phyloP scores from a whole-genome alignment of 2,329 filamentous ascomycete species.

The Penicillium sp. region DNA sequence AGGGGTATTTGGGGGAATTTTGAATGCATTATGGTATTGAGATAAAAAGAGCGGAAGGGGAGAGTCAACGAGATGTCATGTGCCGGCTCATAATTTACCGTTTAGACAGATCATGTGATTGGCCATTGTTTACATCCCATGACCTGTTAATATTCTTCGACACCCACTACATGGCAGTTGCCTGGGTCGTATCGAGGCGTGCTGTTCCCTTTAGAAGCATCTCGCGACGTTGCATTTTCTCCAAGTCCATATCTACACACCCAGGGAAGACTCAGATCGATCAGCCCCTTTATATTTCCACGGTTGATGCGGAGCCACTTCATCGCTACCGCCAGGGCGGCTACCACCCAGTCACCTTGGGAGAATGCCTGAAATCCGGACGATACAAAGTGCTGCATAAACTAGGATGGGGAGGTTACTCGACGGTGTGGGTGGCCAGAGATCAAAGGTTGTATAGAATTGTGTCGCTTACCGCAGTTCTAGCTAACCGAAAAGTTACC shows the following conservation, averaged over 20 bases:
- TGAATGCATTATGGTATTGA: not conserved
- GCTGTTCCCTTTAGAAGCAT: not conserved
- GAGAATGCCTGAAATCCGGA: conserved; percentile 26
- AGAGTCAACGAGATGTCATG: not conserved
- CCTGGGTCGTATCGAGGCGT: not conserved
- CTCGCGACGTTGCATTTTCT: not conserved
- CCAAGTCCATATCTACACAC: not conserved
- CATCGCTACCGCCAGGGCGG: conserved; percentile 29
- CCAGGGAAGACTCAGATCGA: conserved; percentile 3
- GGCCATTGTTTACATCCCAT: not conserved
- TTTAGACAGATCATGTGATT: not conserved
- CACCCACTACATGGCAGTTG: not conserved
- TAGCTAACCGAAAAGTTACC: conserved; percentile 18
- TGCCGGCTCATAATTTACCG: not conserved
- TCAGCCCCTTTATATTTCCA: conserved; percentile 7
- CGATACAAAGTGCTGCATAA: conserved; percentile 42
- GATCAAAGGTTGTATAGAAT: conserved; percentile 26
- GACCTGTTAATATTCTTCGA: not conserved
- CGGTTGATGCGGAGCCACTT: conserved; percentile 25
- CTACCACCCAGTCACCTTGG: conserved; percentile 38
- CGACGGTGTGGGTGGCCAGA: conserved; percentile 40
- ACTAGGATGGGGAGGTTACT: conserved; percentile 38
- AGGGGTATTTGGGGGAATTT: too few relatives aligned
- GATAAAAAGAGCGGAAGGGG: not conserved
- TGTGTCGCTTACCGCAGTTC: not conserved